Evolutionary conservation across 2,329 filamentous ascomycete species (phyloP).

Genomic region (Podosphaera xanthii): DNA sequence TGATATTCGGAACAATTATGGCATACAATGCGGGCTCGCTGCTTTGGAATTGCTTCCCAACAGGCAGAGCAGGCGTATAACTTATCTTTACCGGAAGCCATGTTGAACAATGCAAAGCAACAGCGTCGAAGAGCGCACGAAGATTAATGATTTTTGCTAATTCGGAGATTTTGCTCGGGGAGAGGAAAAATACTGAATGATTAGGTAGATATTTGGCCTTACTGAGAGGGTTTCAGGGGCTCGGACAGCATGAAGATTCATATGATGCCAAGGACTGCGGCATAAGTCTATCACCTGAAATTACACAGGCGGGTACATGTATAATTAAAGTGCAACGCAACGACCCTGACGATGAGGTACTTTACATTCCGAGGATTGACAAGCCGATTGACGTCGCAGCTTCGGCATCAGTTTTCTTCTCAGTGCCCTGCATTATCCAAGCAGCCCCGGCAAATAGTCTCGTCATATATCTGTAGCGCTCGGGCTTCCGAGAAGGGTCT

Average conservation of each 20-base stretch:
- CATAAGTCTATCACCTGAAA: neutral
- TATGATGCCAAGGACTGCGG: neutral
- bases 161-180: neutral
- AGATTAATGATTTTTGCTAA: neutral
- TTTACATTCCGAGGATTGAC: neutral
- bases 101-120: neutral
- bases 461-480: slow-evolving; percentile 20
- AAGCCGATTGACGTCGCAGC: neutral
- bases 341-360: neutral
- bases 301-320: neutral
- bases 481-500: slow-evolving; percentile 13
- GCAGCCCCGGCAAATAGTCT: slow-evolving; percentile 16
- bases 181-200: neutral
- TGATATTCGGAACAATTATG: slow-evolving; percentile 7
- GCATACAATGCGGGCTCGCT: slow-evolving; percentile 5
- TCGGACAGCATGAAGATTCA: neutral
- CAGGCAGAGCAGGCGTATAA: slow-evolving; percentile 5
- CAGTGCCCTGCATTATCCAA: neutral
- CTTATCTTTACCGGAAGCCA: neutral
- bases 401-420: neutral
- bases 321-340: neutral
- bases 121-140: neutral
- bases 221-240: neutral
- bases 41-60: slow-evolving; percentile 1
- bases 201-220: neutral